A percentile compares a stretch with the other conserved stretches of the same genome.
These are phyloP conservation scores for Plenodomus tracheiphilus DNA, from an alignment of 2,329 filamentous ascomycete genomes.

Conservation along the genomic window DNA sequence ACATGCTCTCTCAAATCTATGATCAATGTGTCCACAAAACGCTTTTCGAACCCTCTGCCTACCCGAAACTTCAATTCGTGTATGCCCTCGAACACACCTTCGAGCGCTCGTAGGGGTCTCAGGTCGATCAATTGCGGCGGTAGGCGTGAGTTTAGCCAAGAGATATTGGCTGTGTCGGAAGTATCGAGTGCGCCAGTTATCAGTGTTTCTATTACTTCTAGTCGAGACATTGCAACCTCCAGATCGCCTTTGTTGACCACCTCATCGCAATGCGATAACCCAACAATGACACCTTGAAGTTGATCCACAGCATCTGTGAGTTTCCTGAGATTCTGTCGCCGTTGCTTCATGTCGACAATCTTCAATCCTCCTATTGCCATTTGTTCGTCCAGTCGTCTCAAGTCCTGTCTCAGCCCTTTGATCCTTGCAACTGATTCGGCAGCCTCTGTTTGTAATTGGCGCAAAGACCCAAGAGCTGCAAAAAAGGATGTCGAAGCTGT, in stretches of 20 bases:
- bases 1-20: constrained; percentile 81
- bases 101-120: constrained; percentile 74
- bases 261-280: constrained; percentile 74
- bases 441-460: constrained; percentile 89
- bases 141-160: constrained; percentile 40
- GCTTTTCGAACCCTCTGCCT: constrained; percentile 81
- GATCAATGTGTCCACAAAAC: constrained; percentile 77
- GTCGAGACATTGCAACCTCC: constrained; percentile 74
- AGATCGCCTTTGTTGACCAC: constrained; percentile 83
- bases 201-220: constrained; percentile 77
- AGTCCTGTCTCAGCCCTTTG: constrained; percentile 75
- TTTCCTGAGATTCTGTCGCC: constrained; percentile 81
- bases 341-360: constrained; percentile 79
- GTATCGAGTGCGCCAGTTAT: constrained; percentile 70
- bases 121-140: constrained; percentile 65
- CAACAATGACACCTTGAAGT: constrained; percentile 75
- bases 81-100: constrained; percentile 78
- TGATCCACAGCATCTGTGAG: constrained; percentile 83
- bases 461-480: constrained; percentile 85
- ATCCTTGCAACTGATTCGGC: constrained; percentile 89
- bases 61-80: constrained; percentile 76
- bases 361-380: constrained; percentile 84
- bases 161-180: constrained; percentile 27
- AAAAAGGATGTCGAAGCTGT: constrained; percentile 96
- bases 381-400: constrained; percentile 80